Base-by-base conservation (phyloP, 2,329 filamentous ascomycete genomes). In the Diaporthe citrichinensis region DNA sequence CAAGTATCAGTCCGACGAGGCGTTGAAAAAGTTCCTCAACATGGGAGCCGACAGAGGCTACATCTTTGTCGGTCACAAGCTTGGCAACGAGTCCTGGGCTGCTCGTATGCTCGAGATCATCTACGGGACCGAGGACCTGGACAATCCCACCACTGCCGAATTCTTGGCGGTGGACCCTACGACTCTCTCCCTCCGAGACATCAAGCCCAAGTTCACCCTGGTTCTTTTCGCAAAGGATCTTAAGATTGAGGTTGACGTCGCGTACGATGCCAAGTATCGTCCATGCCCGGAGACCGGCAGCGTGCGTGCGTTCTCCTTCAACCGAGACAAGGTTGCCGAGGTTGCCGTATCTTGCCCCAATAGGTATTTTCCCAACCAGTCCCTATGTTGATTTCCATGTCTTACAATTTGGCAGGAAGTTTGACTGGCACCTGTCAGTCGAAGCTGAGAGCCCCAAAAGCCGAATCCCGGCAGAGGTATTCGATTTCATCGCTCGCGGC, bases 371-470 rank as follows among this genome's bases (percentile, higher is more conserved):
- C 46, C 41, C 41, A 31, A 10, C 25, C 20, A 6, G 4, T 39
- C 3, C 8, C 4, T 2, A 12, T 5, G 10, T 36, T 17, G 41
- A 9, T 28, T 49, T 5, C 36, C 8, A 9, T 7, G 51, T 55
- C 79, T 81, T 57, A 82, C 73, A 55, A 31, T 65, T 6, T 44
- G 41, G 17, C 31, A 85, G 85, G 55, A 74, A 74, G 4, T 77
- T 84, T 12, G 85, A 87, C 75, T 87, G 86, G 86, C 81, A 80
- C 4, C 62, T 87, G 3, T 80, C 81, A 36, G 81, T 83, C 0
- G 71, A 81, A 17, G 78, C 81, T 6, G 79, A 81, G 8, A 75
- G 81, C 10, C 75, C 78, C 8, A 76, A 78, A 28, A 72, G 74
- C 34, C 77, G 75, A 28, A 55, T 80, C 7, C 81, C 81, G 2